Evolutionary conservation across 352 stramenopile genomes (phyloP), one percentile per base, ranked within the genome.

Genomic region (Pythium plurisporium): DNA sequence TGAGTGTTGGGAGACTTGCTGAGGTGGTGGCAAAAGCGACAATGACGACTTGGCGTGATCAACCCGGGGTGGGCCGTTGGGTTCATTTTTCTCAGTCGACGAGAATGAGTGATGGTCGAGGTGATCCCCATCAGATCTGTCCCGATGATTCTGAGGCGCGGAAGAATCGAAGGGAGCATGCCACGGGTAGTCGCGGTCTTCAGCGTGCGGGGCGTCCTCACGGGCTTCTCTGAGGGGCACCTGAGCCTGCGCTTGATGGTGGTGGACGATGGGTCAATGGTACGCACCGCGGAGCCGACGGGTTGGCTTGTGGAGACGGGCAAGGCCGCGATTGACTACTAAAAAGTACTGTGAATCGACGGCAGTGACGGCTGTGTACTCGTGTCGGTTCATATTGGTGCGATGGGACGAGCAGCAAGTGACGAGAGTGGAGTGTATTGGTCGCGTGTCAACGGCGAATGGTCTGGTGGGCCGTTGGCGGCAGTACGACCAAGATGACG

Each of bases 281-380:
- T 53, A 17, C 30, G 53, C 40, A 19, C n/a, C 25, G 31, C 38
- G 3, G 53, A 30, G 53, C 22, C 20, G 17, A 6, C 15, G 3
- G 31, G 40, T 6, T 60, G 53, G 53, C 43, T 60, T 23, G 41
- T 60, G 22, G 53, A 60, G 53, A 38, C 8, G 4, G 53, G 53
- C 15, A 31, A 43, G 12, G 53, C 53, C 26, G 29, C 53, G 15
- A 53, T 60, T n/a, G 42, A 60, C 25, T 22, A 53, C n/a, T n/a
- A n/a, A n/a, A n/a, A n/a, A n/a, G n/a, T n/a, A n/a, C 20, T 60
- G 53, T 30, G 42, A 60, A 22, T 53, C 53, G 36, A 60, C 53
- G 25, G 41, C 29, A 3, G 42, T 26, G 41, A 52, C 38, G 20
- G 12, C 14, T 22, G 42, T 60, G 20, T 60, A 53, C 42, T 53